phyloP scores from a whole-genome alignment of 208 protist species.

The Tritrichomonas foetus region DNA sequence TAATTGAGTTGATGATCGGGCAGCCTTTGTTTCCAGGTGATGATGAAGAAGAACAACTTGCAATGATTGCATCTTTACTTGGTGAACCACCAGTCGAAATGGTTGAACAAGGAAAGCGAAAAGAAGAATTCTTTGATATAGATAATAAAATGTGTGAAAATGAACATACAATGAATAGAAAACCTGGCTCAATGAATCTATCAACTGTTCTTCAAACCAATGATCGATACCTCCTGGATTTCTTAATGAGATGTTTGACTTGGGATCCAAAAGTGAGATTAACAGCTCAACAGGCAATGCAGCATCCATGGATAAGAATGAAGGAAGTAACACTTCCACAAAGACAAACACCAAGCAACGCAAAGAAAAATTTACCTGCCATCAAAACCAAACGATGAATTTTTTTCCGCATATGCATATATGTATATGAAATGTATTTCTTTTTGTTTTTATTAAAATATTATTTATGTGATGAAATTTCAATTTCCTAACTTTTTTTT shows the following conservation, averaged over 20 bases:
- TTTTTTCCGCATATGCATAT: too few relatives aligned
- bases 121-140: conserved; percentile 2
- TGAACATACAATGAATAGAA: neutral
- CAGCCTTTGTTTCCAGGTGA: conserved; percentile 53
- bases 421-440: too few relatives aligned
- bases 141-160: neutral
- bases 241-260: neutral
- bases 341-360: too few relatives aligned
- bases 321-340: too few relatives aligned
- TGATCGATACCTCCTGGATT: neutral
- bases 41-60: neutral
- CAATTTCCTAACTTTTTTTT: too few relatives aligned
- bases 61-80: neutral
- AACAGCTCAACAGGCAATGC: neutral
- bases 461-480: too few relatives aligned
- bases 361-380: too few relatives aligned
- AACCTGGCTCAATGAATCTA: neutral
- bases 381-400: too few relatives aligned
- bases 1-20: conserved; percentile 54
- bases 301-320: conserved; percentile 20
- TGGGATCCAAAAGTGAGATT: neutral
- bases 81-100: neutral
- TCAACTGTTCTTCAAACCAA: neutral
- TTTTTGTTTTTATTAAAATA: too few relatives aligned
- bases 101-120: neutral